Base-by-base conservation (phyloP, 768 basidiomycete species). In the Hypsizygus marmoreus region DNA sequence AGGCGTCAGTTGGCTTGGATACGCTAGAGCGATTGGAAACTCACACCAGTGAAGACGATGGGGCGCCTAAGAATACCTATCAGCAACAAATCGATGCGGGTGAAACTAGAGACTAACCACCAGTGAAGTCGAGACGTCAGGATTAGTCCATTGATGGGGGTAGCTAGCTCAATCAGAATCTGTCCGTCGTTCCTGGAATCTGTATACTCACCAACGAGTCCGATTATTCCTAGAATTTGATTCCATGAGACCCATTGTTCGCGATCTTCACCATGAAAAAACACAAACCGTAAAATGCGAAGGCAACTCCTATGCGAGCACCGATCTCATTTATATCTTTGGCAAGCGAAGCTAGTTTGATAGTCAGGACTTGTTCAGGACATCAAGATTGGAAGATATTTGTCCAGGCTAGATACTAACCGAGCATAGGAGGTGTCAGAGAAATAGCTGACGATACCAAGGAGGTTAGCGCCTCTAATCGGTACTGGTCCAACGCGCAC, bases 311-410 rank as follows among this genome's bases (percentile, higher is more conserved):
- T 55, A 80, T 65, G 12, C 78, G 60, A 5, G 71, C 70, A 47
- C 80, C 80, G 8, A 78, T 59, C 54, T 80, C 76, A 14, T 66
- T 69, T 1, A 68, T 45, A 49, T 75, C 63, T 23, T 55, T 66
- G 0, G 75, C 66, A n/a, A 77, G 63, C 23, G 60, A 39, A 2
- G 68, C 67, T 59, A 42, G 19, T 20, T 17, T 32, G 12, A 16
- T 25, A 40, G 25, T 29, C 32, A 28, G 29, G 20, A n/a, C 10
- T 23, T 12, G 32, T 17, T 26, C 17, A 16, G 34, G 14, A 11
- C 6, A 28, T 20, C 2, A 13, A 19, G 23, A 24, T 26, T 14
- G 40, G 16, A 22, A 6, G 14, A 19, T 23, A 12, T 13, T n/a
- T n/a, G n/a, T n/a, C n/a, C n/a, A n/a, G n/a, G n/a, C n/a, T n/a